Conservation (phyloP, 805 yeast genomes). For the Starmerella floricola region DNA sequence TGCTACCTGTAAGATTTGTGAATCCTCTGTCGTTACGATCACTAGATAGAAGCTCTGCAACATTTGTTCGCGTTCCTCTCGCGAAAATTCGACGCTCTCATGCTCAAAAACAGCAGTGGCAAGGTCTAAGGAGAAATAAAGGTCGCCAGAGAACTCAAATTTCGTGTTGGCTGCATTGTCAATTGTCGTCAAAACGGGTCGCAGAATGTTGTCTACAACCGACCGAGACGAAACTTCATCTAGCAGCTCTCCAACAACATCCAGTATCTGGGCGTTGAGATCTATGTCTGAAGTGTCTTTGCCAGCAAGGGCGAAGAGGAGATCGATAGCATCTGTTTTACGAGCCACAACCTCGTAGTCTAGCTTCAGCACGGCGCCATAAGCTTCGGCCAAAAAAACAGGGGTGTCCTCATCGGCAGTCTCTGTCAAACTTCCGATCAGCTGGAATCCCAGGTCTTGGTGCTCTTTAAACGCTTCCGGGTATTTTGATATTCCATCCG, state of each 20-base stretch:
- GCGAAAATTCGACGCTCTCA: constrained; percentile 22
- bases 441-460: constrained; percentile 26
- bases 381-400: constrained; percentile 56
- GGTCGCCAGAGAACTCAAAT: constrained; percentile 46
- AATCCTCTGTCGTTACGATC: constrained; percentile 46
- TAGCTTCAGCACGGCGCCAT: constrained; percentile 46
- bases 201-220: constrained; percentile 15
- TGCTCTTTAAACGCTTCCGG: constrained; percentile 19
- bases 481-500: constrained; percentile 12
- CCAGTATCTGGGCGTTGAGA: constrained; percentile 52
- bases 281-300: constrained; percentile 68
- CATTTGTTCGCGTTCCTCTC: constrained; percentile 17
- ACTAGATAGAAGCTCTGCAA: constrained; percentile 37
- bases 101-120: constrained; percentile 25
- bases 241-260: constrained; percentile 53
- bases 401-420: constrained; percentile 74
- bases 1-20: constrained; percentile 62
- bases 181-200: constrained; percentile 18
- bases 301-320: constrained; percentile 53
- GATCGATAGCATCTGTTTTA: constrained; percentile 34
- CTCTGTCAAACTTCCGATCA: constrained; percentile 38
- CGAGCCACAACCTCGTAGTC: constrained; percentile 30
- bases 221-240: constrained; percentile 21
- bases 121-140: constrained; percentile 45
- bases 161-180: not conserved